Base-by-base conservation (phyloP, 495 filamentous ascomycete species). In the Lasiosphaeria ovina region DNA sequence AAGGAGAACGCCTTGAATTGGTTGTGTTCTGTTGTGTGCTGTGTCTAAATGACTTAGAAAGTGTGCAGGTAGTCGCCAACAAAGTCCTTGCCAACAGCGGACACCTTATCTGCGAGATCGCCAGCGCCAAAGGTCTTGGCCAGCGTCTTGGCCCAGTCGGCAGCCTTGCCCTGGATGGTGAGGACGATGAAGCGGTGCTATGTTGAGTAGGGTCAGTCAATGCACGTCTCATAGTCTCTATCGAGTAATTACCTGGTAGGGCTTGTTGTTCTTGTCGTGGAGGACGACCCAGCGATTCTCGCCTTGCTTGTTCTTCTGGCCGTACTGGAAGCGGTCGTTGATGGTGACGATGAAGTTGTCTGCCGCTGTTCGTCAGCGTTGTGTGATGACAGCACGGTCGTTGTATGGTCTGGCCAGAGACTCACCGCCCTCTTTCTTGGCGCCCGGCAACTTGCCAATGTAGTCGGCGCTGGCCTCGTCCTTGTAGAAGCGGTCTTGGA, bases 251-350 rank as follows among this genome's bases (percentile, higher is more conserved):
- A 54, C 51, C 51, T 54, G 51, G 51, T 36, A 54, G 14, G 51
- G 51, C 51, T 54, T 54, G 31, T 33, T 17, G 24, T 54, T 33
- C 51, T 54, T 54, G 51, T 54, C 51, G 34, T 54, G 51, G 51
- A 54, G 35, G 51, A 38, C 51, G 17, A 54, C 10, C 24, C 34
- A 54, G 34, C 51, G 51, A 38, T 17, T 55, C n/a, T 38, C n/a
- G 24, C 51, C 35, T 16, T 14, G 40, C 32, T 7, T 24, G 34
- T 57, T 55, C 34, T 53, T 52, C 51, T 54, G 51, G 24, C 51
- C 51, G 51, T 54, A 54, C 34, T 57, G 38, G 14, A 59, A 34
- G 14, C 7, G 31, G 24, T 35, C 49, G 24, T 54, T 36, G 38
- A 49, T 33, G 6, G 34, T 54, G 51, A 34, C 24, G 24, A 24